Percentiles rank a stretch among this genome's conserved stretches.
phyloP scores from a whole-genome alignment of 2,329 filamentous ascomycete species.

The Chaetomium globosum region DNA sequence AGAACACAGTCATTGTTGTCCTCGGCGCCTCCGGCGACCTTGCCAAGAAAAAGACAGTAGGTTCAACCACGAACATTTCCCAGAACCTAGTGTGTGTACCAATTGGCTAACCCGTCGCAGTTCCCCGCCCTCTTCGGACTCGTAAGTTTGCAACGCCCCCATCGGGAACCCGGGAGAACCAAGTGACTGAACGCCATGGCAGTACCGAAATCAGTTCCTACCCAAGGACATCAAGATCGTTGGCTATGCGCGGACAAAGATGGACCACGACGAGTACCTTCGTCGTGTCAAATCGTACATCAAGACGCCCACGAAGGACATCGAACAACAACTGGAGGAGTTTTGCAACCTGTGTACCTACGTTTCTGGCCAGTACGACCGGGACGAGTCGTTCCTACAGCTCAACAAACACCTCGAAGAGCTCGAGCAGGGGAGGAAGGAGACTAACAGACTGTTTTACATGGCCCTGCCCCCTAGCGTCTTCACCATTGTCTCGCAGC shows the following conservation, averaged over 20 bases:
- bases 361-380: conserved; percentile 95
- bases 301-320: conserved; percentile 96
- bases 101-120: conserved; percentile 50
- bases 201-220: conserved; percentile 99
- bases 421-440: conserved; percentile 77
- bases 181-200: conserved; percentile 36
- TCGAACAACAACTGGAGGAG: conserved; percentile 90
- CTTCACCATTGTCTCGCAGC: conserved; percentile 96
- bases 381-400: conserved; percentile 88
- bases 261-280: conserved; percentile 96
- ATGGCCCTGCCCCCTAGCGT: conserved; percentile 98
- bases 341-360: conserved; percentile 90
- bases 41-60: conserved; percentile 99
- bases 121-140: conserved; percentile 97
- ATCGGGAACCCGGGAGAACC: neutral
- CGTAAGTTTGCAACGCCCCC: conserved; percentile 60
- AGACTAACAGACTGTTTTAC: conserved; percentile 95
- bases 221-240: conserved; percentile 95
- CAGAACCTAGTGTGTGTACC: conserved; percentile 37
- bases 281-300: conserved; percentile 96
- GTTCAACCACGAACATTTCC: conserved; percentile 20
- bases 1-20: conserved; percentile 96
- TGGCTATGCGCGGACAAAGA: conserved; percentile 98
- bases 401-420: conserved; percentile 84
- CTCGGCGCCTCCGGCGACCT: conserved; percentile 96